Evolutionary conservation across 371 early-diverging fungal genomes (phyloP), one percentile per base, ranked within the genome.

Genomic region (Actinomortierella ambigua): DNA sequence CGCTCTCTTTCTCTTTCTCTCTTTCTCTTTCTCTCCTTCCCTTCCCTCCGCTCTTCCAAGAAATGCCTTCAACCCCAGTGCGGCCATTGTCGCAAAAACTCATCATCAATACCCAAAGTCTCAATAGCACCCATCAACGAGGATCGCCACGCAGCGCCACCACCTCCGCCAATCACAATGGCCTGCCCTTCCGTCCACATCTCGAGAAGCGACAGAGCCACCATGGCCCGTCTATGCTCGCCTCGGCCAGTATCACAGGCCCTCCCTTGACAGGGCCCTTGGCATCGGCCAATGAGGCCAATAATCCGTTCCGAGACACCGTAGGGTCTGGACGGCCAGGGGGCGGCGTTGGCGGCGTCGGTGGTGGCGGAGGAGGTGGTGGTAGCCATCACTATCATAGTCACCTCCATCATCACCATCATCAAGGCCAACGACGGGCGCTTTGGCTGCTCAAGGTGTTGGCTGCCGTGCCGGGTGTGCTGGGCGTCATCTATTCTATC

Each of bases 101-200:
- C 29, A 63, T 73, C 56, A 73, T 73, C 52, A 73, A 67, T 61
- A 73, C 75, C 39, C 75, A 73, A 26, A 67, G 67, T 43, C 68
- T 73, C 41, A 67, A 64, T 18, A 67, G 67, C 51, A 68, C 75
- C 2, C 75, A 73, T 34, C 66, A 73, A 34, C 60, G 75, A 48
- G 68, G 75, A 1, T 73, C 75, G 2, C 75, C 75, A 27, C 46
- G 75, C 55, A 66, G 67, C 7, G 75, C 75, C 47, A 60, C 34
- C 4, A 34, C 34, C 7, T 34, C 34, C 11, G 34, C 34, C 7
- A 34, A 34, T 11, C 34, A 34, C 11, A 34, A 34, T 34, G 34
- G 34, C 34, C 34, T 34, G 7, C 34, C 34, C 4, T 34, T 34
- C 34, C 56, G 61, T 41, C 75, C 67, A 0, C 56, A 63, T 2